These are phyloP conservation scores for Limnanthes douglasii DNA, from an alignment of 345 rosid species.

Conservation along the genomic window DNA sequence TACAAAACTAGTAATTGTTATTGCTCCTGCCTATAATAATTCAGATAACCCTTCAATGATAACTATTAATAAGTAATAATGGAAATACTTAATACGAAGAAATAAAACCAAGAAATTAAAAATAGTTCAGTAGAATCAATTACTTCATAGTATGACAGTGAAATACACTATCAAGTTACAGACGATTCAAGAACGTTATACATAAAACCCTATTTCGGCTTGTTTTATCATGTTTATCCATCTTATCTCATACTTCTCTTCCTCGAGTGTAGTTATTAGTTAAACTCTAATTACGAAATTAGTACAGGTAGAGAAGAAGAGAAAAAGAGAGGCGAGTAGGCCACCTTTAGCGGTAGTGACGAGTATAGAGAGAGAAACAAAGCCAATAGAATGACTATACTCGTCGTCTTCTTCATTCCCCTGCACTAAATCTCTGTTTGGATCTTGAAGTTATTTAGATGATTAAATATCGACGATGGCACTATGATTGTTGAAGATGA, in stretches of 20 bases:
- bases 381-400: too few species aligned
- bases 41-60: background rate
- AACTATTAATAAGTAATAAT: background rate
- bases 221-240: background rate
- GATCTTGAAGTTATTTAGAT: too few species aligned
- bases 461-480: too few species aligned
- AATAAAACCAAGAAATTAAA: background rate
- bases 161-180: too few species aligned
- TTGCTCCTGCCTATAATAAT: constrained; percentile 15
- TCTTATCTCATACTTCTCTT: background rate
- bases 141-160: too few species aligned
- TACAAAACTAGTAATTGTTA: constrained; percentile 12
- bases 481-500: too few species aligned
- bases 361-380: too few species aligned
- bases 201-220: constrained; percentile 1
- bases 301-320: background rate
- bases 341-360: constrained; percentile 35
- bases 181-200: background rate
- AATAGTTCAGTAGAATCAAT: too few species aligned
- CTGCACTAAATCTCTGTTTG: too few species aligned
- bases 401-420: too few species aligned
- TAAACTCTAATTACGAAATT: background rate
- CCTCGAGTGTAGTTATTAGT: constrained; percentile 4
- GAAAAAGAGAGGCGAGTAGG: constrained; percentile 10
- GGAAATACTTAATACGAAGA: background rate